Conservation (phyloP, 2,329 filamentous ascomycete species). For the Pseudogymnoascus sp. region DNA sequence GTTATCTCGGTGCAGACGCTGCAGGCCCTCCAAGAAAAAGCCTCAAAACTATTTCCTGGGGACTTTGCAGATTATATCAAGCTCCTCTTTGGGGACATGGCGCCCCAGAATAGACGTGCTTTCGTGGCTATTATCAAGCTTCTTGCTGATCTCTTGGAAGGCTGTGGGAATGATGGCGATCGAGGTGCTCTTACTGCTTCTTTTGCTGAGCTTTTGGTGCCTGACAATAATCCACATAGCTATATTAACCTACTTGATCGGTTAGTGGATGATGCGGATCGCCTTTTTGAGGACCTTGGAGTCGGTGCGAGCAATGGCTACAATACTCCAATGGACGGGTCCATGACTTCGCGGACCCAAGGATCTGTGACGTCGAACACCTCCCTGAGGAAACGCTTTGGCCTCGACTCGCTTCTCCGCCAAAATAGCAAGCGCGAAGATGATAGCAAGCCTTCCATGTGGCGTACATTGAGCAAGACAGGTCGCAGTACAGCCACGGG, state of each 20-base stretch:
- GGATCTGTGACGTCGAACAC: slow-evolving; percentile 78
- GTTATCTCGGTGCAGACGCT: slow-evolving; percentile 67
- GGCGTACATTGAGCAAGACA: slow-evolving; percentile 83
- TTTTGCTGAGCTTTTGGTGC: slow-evolving; percentile 79
- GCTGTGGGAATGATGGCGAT: slow-evolving; percentile 84
- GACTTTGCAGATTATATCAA: slow-evolving; percentile 66
- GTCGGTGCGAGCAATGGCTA: slow-evolving; percentile 20
- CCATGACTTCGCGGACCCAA: slow-evolving; percentile 21
- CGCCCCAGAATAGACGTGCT: slow-evolving; percentile 63
- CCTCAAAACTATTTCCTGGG: slow-evolving; percentile 57
- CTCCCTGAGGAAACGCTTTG: slow-evolving; percentile 76
- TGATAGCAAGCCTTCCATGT: slow-evolving; percentile 67
- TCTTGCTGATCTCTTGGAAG: slow-evolving; percentile 77
- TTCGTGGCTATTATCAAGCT: slow-evolving; percentile 79
- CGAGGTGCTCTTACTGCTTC: slow-evolving; percentile 78
- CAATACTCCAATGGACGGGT: slow-evolving; percentile 20
- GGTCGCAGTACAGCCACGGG: slow-evolving; percentile 49
- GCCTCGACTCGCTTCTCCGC: slow-evolving; percentile 64
- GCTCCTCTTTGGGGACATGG: slow-evolving; percentile 56
- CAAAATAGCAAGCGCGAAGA: slow-evolving; percentile 69
- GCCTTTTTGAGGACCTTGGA: slow-evolving; percentile 65
- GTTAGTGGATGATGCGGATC: slow-evolving; percentile 80
- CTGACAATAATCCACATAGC: slow-evolving; percentile 65
- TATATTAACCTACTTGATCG: slow-evolving; percentile 85
- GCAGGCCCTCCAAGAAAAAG: slow-evolving; percentile 62